phyloP scores from a whole-genome alignment of 192 early-diverging fungal genomes.

The Borealophlyctis nickersoniae region DNA sequence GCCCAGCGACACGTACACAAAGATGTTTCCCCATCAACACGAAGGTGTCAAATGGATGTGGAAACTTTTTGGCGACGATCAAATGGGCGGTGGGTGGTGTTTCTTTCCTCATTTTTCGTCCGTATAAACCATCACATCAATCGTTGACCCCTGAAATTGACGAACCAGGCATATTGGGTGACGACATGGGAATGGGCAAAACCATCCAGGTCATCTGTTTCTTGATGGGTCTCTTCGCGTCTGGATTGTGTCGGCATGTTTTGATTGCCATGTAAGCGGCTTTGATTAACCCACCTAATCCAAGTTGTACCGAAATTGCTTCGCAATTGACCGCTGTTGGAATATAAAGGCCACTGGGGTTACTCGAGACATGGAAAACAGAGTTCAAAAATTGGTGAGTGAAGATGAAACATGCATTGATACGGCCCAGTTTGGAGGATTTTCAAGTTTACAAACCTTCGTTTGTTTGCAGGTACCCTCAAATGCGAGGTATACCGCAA shows the following conservation, averaged over 20 bases:
- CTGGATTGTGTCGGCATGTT: conserved; percentile 18
- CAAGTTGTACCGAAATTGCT: too few species aligned
- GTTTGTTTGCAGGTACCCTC: conserved; percentile 1
- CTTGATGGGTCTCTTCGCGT: conserved; percentile 17
- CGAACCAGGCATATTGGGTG: conserved; percentile 23
- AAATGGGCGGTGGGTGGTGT: conserved; percentile 3
- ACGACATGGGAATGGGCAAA: conserved; percentile 31
- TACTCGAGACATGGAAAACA: conserved; percentile 23
- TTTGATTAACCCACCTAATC: background rate
- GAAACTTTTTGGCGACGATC: conserved; percentile 9
- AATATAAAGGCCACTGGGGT: conserved; percentile 17
- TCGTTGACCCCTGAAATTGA: too few species aligned
- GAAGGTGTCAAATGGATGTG: conserved; percentile 26
- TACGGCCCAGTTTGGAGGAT: too few species aligned
- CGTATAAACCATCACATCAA: background rate
- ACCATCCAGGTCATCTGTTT: conserved; percentile 17
- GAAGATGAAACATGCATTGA: background rate
- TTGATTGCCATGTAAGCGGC: conserved; percentile 17
- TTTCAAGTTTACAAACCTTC: too few species aligned
- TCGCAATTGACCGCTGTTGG: too few species aligned
- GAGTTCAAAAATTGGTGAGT: conserved; percentile 17
- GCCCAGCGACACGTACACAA: conserved; percentile 6
- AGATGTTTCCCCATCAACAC: conserved; percentile 23
- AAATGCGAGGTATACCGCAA: background rate
- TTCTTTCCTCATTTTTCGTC: background rate